phyloP scores from a whole-genome alignment of 2,329 filamentous ascomycete species.

The Endoconidiophora laricicola region DNA sequence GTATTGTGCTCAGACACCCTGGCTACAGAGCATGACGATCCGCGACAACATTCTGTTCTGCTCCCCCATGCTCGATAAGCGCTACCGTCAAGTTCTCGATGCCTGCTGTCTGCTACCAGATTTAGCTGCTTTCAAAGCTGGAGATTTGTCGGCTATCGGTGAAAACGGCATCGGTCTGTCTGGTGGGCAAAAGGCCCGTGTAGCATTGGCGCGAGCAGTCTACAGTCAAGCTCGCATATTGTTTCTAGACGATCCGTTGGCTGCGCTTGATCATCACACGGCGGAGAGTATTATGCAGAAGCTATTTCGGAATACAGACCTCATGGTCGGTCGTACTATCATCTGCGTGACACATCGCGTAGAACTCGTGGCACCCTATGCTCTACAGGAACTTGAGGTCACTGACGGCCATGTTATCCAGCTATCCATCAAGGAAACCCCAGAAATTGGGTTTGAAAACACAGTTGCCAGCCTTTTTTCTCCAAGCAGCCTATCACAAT shows the following conservation, averaged over 20 bases:
- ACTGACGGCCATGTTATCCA: conserved; percentile 28
- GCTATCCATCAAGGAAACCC: background rate
- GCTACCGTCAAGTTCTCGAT: conserved; percentile 44
- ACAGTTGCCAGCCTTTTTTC: background rate
- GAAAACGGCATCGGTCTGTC: conserved; percentile 47
- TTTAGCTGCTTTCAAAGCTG: conserved; percentile 36
- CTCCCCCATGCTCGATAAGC: conserved; percentile 32
- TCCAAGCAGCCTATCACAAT: background rate
- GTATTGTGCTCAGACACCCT: conserved; percentile 44
- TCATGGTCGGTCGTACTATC: conserved; percentile 47
- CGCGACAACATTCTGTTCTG: conserved; percentile 49
- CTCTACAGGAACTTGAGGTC: conserved; percentile 58
- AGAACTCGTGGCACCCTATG: conserved; percentile 58
- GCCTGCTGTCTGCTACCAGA: conserved; percentile 43
- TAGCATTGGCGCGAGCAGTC: conserved; percentile 44
- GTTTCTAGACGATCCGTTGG: conserved; percentile 46
- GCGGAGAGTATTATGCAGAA: conserved; percentile 44
- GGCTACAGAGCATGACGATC: conserved; percentile 50
- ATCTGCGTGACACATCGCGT: conserved; percentile 69
- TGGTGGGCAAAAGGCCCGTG: conserved; percentile 45
- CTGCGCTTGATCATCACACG: conserved; percentile 45
- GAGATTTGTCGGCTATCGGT: conserved; percentile 42
- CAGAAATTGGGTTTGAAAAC: background rate
- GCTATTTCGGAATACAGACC: conserved; percentile 35
- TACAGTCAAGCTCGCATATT: conserved; percentile 41